Base-by-base conservation (phyloP, 192 early-diverging fungal species). In the Umbelopsis vinacea region DNA sequence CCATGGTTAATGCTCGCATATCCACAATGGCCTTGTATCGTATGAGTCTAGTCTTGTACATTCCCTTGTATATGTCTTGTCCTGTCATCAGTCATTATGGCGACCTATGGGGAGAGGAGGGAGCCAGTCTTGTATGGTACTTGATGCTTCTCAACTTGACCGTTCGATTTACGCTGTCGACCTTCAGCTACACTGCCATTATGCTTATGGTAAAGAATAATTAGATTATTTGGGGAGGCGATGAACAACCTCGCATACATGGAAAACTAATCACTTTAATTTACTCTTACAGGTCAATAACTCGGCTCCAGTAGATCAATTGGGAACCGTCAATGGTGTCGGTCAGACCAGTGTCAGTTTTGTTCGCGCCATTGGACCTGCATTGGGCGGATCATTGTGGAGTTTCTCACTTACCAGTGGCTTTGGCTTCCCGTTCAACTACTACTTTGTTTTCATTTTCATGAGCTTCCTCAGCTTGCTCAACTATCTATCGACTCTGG, bases 301-400 rank as follows among this genome's bases (percentile, higher is more conserved):
- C 46, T 85, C 87, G 0, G 82, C 85, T n/a, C 71, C 79, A 9
- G 23, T 80, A 3, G 72, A 85, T 60, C 46, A 80, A 23, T 66
- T 88, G 29, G 87, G 89, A 17, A 83, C 84, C 8, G 81, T 90
- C 6, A 90, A 89, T 54, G 87, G 89, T 21, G 75, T 88, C 19
- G 86, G 80, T 11, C 89, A 90, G 48, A 83, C 83, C 0, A 76
- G 81, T 10, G 83, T 81, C 22, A 81, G 80, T 19, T 77, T 85
- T 73, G 79, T 76, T 15, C 68, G 83, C 33, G 73, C 74, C 52
- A 71, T 86, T 48, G 88, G 86, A 38, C 88, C 88, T 7, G 84
- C 86, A 2, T 54, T 85, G 4, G 83, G 86, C 23, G 86, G 86
- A 23, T 80, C 79, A 10, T 35, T 89, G 6, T 89, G 85, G 81